These are phyloP conservation scores for Aureobasidium zeae DNA, from an alignment of 2,329 filamentous ascomycete species.

Conservation along the genomic window DNA sequence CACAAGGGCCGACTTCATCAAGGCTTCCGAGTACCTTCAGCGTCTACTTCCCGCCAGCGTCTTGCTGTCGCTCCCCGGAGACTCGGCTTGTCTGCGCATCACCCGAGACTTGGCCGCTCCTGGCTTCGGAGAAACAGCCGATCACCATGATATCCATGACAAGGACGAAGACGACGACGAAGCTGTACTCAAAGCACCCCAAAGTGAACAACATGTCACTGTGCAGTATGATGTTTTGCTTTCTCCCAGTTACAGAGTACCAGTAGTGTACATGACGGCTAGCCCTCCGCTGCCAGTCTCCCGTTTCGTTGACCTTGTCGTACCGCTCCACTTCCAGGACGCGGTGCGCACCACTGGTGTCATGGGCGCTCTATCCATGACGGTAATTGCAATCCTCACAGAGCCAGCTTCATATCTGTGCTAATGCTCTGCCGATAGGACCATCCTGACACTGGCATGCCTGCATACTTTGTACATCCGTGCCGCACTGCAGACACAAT, in stretches of 20 bases:
- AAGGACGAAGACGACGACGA: conserved; percentile 2
- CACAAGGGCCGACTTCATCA: conserved; percentile 23
- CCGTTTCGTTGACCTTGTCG: conserved; percentile 30
- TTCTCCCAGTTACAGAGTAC: conserved; percentile 38
- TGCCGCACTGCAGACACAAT: conserved; percentile 81
- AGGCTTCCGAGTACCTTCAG: conserved; percentile 24
- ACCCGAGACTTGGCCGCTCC: conserved; percentile 2
- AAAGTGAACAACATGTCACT: conserved; percentile 20
- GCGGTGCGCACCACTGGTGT: conserved; percentile 24
- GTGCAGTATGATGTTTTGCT: conserved; percentile 33
- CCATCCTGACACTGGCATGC: conserved; percentile 70
- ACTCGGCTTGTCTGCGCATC: conserved; percentile 9
- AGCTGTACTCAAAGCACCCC: neutral
- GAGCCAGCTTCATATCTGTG: neutral
- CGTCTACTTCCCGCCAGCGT: conserved; percentile 19
- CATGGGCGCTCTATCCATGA: conserved; percentile 31
- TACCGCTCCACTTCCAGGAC: conserved; percentile 27
- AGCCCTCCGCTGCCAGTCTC: conserved; percentile 13
- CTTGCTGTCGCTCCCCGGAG: neutral
- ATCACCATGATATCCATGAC: conserved; percentile 1
- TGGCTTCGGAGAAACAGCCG: neutral
- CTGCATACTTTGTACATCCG: conserved; percentile 85
- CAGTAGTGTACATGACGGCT: conserved; percentile 35
- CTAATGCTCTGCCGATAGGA: conserved; percentile 44
- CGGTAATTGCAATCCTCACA: conserved; percentile 20